Evolutionary conservation across 2,329 filamentous ascomycete genomes (phyloP).

Genomic region (Talaromyces funiculosus): DNA sequence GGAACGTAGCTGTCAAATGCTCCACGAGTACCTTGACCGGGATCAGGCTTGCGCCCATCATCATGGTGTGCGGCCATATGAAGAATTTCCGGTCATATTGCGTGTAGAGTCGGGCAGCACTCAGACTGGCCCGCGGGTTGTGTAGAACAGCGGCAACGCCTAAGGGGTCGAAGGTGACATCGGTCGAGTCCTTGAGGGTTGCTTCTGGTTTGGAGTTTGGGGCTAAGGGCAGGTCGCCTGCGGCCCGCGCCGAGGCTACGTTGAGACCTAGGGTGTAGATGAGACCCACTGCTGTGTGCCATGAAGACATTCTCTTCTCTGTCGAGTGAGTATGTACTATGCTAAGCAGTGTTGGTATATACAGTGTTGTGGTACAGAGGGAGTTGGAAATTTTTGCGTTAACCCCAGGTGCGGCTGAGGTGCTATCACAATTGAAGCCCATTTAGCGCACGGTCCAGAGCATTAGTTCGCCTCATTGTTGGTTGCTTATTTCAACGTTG

Average conservation of each 20-base stretch:
- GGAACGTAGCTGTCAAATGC: conserved; percentile 22
- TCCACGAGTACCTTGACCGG: conserved; percentile 29
- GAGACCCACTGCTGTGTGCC: background rate
- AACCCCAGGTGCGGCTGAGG: background rate
- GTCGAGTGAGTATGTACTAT: background rate
- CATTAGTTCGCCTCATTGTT: background rate
- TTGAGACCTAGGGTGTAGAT: conserved; percentile 8
- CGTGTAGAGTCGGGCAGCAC: conserved; percentile 26
- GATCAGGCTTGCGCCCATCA: conserved; percentile 28
- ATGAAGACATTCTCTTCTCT: background rate
- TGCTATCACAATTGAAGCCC: background rate
- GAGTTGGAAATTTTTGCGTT: background rate
- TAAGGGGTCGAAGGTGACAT: conserved; percentile 29
- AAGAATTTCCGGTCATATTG: conserved; percentile 25
- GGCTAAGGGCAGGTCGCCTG: conserved; percentile 14
- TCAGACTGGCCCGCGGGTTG: conserved; percentile 27
- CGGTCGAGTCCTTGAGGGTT: conserved; percentile 14
- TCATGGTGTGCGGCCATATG: conserved; percentile 29
- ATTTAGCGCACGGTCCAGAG: background rate
- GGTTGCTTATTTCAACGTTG: background rate
- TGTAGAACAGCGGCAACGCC: conserved; percentile 28
- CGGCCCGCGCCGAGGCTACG: conserved; percentile 9
- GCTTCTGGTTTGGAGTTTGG: conserved; percentile 13
- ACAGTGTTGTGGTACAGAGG: background rate
- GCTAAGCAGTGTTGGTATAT: background rate